Conservation (phyloP, 345 rosid genomes). For the Salix suchowensis region DNA sequence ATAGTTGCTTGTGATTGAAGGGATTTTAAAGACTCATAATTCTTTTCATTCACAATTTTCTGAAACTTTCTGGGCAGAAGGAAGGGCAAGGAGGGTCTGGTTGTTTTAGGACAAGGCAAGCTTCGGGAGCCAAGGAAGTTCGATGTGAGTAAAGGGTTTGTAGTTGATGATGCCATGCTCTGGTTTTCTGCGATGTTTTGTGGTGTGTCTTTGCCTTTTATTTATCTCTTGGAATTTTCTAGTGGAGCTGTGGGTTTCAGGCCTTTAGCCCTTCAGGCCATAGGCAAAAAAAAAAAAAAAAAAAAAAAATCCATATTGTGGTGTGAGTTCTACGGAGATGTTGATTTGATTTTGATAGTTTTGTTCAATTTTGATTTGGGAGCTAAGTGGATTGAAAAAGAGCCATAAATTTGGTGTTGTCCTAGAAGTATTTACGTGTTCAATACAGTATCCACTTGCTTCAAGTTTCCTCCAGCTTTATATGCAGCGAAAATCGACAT, state of each 20-base stretch:
- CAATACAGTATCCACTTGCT: slow-evolving; percentile 30
- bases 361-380: slow-evolving; percentile 2
- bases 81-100: slow-evolving; percentile 16
- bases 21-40: slow-evolving; percentile 11
- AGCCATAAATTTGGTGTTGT: slow-evolving; percentile 33
- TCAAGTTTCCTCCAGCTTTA: neutral
- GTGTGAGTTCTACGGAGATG: neutral
- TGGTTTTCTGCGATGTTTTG: neutral
- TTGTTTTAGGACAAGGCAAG: slow-evolving; percentile 44
- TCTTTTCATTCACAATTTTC: slow-evolving; percentile 13
- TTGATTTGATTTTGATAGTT: neutral
- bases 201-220: neutral
- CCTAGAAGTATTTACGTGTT: slow-evolving; percentile 43
- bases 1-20: slow-evolving; percentile 35
- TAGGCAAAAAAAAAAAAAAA: too few species aligned
- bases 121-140: slow-evolving; percentile 37
- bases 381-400: slow-evolving; percentile 10
- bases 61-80: slow-evolving; percentile 13
- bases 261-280: neutral
- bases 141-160: slow-evolving; percentile 39
- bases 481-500: neutral
- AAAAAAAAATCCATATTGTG: too few species aligned
- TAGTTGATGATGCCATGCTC: slow-evolving; percentile 33
- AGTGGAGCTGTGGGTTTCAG: neutral
- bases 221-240: neutral